Conservation (phyloP, 805 yeast species). For the Metschnikowia continentalis region DNA sequence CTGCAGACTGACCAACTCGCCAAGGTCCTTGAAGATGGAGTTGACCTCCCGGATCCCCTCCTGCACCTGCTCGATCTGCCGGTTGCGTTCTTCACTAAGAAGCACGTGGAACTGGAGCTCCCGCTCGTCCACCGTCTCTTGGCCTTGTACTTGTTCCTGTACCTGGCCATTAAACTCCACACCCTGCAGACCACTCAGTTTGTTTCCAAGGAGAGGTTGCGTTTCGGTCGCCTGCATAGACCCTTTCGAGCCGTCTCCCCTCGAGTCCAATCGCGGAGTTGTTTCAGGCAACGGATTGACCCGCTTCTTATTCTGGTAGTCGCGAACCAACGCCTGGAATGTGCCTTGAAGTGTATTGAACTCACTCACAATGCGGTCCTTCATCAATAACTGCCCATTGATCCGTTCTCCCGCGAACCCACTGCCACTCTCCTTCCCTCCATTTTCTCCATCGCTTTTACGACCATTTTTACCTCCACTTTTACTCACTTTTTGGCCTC, state of each 20-base stretch:
- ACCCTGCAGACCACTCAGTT: too few relatives aligned
- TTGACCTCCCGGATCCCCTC: conserved; percentile 82
- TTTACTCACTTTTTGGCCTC: conserved; percentile 7
- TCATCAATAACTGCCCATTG: conserved; percentile 37
- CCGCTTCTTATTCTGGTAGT: conserved; percentile 47
- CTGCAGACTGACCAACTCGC: conserved; percentile 74
- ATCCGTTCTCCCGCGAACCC: conserved; percentile 11
- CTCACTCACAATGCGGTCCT: conserved; percentile 54
- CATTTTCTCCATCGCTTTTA: conserved; percentile 12
- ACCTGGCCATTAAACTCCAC: too few relatives aligned
- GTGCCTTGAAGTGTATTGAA: conserved; percentile 46
- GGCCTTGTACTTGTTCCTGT: conserved; percentile 26
- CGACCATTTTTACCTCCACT: too few relatives aligned
- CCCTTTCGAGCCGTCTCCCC: neutral
- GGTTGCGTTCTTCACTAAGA: conserved; percentile 66
- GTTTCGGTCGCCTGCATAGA: too few relatives aligned
- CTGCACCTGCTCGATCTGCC: conserved; percentile 67
- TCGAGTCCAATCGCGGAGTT: conserved; percentile 7
- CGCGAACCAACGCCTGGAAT: conserved; percentile 40
- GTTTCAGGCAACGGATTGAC: conserved; percentile 15
- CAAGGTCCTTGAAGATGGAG: conserved; percentile 77
- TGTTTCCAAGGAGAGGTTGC: too few relatives aligned
- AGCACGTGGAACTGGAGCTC: conserved; percentile 61
- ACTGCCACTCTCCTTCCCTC: too few relatives aligned
- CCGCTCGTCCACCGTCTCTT: conserved; percentile 40